phyloP scores from a whole-genome alignment of 352 stramenopile species.

The Elongisporangium anandrum region DNA sequence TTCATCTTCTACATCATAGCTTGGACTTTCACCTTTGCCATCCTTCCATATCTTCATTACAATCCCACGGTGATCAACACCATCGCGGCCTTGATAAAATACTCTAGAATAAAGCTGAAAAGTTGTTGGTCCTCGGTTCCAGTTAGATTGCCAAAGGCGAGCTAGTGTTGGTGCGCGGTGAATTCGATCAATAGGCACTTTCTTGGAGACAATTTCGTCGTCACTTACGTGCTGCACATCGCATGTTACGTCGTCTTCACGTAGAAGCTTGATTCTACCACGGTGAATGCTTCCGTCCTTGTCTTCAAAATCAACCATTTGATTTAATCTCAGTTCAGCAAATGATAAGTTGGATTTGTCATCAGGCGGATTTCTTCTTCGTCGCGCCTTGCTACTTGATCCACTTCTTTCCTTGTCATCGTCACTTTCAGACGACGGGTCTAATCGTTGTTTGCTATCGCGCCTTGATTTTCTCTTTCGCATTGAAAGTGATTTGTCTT shows the following conservation, averaged over 20 bases:
- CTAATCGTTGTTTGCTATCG: too few species aligned
- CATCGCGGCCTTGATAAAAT: slow-evolving; percentile 47
- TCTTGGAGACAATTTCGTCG: slow-evolving; percentile 37
- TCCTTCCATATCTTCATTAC: slow-evolving; percentile 45
- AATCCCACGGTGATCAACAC: slow-evolving; percentile 43
- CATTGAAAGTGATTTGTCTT: slow-evolving; percentile 14
- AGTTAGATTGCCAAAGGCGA: slow-evolving; percentile 17
- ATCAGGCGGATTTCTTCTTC: background rate
- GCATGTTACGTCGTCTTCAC: slow-evolving; percentile 34
- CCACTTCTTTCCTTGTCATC: slow-evolving; percentile 3
- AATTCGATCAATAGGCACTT: slow-evolving; percentile 29
- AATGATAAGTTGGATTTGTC: slow-evolving; percentile 8
- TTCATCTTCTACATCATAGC: slow-evolving; percentile 56
- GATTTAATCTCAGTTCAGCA: slow-evolving; percentile 28
- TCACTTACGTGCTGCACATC: slow-evolving; percentile 67
- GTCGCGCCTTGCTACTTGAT: background rate
- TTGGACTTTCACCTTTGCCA: slow-evolving; percentile 7
- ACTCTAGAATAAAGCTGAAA: slow-evolving; percentile 52
- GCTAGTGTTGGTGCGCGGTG: slow-evolving; percentile 23
- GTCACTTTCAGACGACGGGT: background rate
- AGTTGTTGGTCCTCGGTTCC: slow-evolving; percentile 4
- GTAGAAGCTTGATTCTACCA: slow-evolving; percentile 39
- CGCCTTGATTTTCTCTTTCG: slow-evolving; percentile 14
- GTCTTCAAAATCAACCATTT: slow-evolving; percentile 53
- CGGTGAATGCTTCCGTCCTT: slow-evolving; percentile 36